Percentiles rank a stretch among this genome's conserved stretches.
Evolutionary conservation across 2,329 filamentous ascomycete genomes (phyloP).

Genomic region (Ophiostoma novo-ulmi): DNA sequence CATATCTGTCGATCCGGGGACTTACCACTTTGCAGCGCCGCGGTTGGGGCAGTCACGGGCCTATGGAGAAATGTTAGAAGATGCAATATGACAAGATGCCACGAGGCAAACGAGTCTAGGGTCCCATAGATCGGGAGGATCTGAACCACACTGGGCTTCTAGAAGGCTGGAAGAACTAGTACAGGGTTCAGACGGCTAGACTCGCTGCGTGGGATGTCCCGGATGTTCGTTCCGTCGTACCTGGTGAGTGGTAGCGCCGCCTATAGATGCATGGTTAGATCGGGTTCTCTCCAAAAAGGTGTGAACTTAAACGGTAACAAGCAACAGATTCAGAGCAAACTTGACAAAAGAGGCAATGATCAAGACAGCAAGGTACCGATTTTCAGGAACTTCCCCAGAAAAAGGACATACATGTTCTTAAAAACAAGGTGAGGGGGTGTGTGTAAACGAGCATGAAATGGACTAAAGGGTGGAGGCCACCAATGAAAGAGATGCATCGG

Average conservation of each 20-base stretch:
- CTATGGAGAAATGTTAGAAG: slow-evolving; percentile 40
- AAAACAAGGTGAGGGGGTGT: background rate
- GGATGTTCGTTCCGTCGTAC: slow-evolving; percentile 44
- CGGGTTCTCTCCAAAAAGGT: slow-evolving; percentile 24
- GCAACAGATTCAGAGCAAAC: slow-evolving; percentile 20
- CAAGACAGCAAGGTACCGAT: slow-evolving; percentile 16
- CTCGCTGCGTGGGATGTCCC: slow-evolving; percentile 25
- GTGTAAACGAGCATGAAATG: slow-evolving; percentile 20
- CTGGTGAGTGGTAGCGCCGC: slow-evolving; percentile 70
- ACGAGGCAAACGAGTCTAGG: background rate
- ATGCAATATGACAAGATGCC: slow-evolving; percentile 27
- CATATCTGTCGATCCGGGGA: slow-evolving; percentile 23
- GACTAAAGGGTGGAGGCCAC: background rate
- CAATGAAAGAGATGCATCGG: slow-evolving; percentile 2
- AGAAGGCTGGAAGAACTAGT: background rate
- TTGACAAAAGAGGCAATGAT: slow-evolving; percentile 16
- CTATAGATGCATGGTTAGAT: slow-evolving; percentile 43
- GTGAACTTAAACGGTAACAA: slow-evolving; percentile 13
- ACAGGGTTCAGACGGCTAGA: slow-evolving; percentile 7
- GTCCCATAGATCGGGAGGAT: background rate
- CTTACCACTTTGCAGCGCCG: slow-evolving; percentile 75
- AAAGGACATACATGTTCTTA: slow-evolving; percentile 17
- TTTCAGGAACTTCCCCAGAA: slow-evolving; percentile 13
- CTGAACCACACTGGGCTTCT: background rate
- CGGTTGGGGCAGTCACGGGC: slow-evolving; percentile 83